Base-by-base conservation (phyloP, 306 rosid genomes). In the Dalbergia cultrata region DNA sequence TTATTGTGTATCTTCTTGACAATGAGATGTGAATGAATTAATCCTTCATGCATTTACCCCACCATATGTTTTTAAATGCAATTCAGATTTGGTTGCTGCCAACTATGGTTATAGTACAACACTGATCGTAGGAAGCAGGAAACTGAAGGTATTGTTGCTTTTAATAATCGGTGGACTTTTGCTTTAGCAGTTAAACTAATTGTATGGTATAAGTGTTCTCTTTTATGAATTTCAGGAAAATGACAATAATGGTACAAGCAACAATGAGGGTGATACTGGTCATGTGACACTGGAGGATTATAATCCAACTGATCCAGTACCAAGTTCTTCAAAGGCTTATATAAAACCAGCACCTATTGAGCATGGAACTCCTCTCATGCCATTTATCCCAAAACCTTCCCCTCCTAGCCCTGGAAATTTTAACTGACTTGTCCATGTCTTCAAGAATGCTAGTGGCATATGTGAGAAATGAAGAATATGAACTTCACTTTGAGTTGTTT, bases 291-390 rank as follows among this genome's bases (percentile, higher is more conserved):
- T 93, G 56, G 86, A 93, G 26, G 99, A 95, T 77, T 92, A 95
- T 77, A 63, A n/a, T 35, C 86, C 92, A 11, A 50, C 77, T 33
- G 91, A 91, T 86, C 97, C 97, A 63, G 70, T 57, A 44, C 98
- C 97, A 54, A 80, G 79, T 81, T 80, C 89, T 81, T 80, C 89
- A 52, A 82, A 83, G 81, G 78, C 87, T 13, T 70, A 87, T 13
- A 0, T 87, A 11, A 80, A 80, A 59, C 85, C 92, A 1, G 94
- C 86, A 72, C 97, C 97, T 12, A 91, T 91, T 37, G 88, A 95
- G 84, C 97, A 95, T 50, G 90, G 93, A 26, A n/a, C 90, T 39
- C 97, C 97, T 60, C 35, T 89, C 34, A 87, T 34, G 34, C 97
- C 97, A 17, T 87, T 50, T 79, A 85, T 95, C 49, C 99, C 99